Base-by-base conservation (phyloP, 139 green algal species). In the Picochlorum costavermella region DNA sequence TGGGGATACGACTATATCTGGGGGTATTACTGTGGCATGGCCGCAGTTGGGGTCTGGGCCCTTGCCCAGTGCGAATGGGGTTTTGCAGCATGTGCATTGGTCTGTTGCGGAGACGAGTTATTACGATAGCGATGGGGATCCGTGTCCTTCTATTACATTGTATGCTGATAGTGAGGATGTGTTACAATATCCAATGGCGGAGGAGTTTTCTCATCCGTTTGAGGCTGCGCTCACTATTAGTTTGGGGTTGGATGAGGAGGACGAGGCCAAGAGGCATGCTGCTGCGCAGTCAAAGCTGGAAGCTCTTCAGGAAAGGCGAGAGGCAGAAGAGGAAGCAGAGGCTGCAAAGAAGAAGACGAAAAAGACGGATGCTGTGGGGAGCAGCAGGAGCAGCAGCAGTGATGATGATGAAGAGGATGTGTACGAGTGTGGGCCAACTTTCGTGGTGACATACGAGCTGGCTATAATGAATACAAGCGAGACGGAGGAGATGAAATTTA, bases 11-110 rank as follows among this genome's bases (percentile, higher is more conserved):
- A 36, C 63, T 44, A 73, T 82, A 46, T 60, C 40, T 31, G 76
- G 73, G 23, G 73, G 73, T 36, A 48, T 83, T 26, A 50, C 63
- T 11, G 20, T 80, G 16, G 61, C 59, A 2, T 83, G 73, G 59
- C 77, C 74, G 16, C 72, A 76, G 49, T 51, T 60, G 6, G 75
- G 75, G 9, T 29, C 14, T 2, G 63, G 70, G 5, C 16, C 12
- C 12, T 61, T 83, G 53, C 74, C 74, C 13, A 28, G 46, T 23
- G 63, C 36, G 6, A 16, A 80, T 40, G 74, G 77, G 50, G 63
- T 83, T 17, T 45, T 82, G 49, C 56, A 60, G 5, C 9, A 70
- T 43, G 50, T 76, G 26, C 74, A 82, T 44, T 82, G 75, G 77
- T 77, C 70, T 12, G 49, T 82, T 37, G 58, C 63, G 28, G 64